Percentiles rank a stretch among this genome's conserved stretches.
These are phyloP conservation scores for Penicillium waksmanii DNA, from an alignment of 495 filamentous ascomycete genomes.

Conservation along the genomic window DNA sequence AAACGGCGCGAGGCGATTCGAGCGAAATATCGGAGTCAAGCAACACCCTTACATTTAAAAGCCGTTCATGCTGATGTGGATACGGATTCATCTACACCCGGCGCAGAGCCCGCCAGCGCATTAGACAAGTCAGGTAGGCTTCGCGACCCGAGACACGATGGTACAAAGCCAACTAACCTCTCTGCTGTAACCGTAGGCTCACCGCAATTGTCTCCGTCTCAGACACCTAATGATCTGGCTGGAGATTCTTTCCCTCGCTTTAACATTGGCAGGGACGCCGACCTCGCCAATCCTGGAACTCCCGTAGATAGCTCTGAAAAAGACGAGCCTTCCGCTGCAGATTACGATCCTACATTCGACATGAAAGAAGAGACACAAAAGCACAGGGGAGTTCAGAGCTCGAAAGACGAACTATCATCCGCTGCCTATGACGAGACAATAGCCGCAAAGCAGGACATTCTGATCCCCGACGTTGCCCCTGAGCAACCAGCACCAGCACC, in stretches of 20 bases:
- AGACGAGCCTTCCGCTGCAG: conserved; percentile 87
- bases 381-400: conserved; percentile 61
- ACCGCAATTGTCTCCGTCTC: conserved; percentile 15
- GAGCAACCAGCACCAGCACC: conserved; percentile 37
- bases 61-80: conserved; percentile 65
- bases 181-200: conserved; percentile 8
- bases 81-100: conserved; percentile 58
- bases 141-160: background rate
- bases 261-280: conserved; percentile 60
- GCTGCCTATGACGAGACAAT: conserved; percentile 64
- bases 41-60: conserved; percentile 76
- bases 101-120: conserved; percentile 41
- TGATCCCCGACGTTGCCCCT: conserved; percentile 50
- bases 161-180: conserved; percentile 10
- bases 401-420: conserved; percentile 60
- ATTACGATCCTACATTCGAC: conserved; percentile 92
- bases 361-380: conserved; percentile 86
- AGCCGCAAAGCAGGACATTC: conserved; percentile 57
- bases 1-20: conserved; percentile 86
- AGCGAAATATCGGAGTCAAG: conserved; percentile 75
- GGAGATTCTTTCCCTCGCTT: conserved; percentile 59
- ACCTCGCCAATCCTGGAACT: conserved; percentile 65
- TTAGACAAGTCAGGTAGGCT: conserved; percentile 34
- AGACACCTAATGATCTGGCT: conserved; percentile 49
- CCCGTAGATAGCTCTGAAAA: conserved; percentile 58